These are phyloP conservation scores for Maudiozyma bulderi DNA, from an alignment of 805 yeast genomes.

Conservation along the genomic window DNA sequence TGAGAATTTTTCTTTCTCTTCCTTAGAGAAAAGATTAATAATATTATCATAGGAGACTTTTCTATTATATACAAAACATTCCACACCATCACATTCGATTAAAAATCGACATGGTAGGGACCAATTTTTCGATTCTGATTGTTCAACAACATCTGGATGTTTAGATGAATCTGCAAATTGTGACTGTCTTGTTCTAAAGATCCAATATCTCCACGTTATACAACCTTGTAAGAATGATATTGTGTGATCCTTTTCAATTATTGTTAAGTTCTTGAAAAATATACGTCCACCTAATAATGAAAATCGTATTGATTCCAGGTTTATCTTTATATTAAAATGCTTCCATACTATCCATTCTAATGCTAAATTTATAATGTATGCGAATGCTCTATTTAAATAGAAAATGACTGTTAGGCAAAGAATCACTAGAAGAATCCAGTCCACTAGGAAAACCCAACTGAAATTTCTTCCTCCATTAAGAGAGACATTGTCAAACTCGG, in stretches of 20 bases:
- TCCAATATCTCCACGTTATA: conserved; percentile 90
- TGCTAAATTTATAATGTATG: conserved; percentile 42
- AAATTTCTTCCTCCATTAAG: conserved; percentile 26
- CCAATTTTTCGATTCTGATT: conserved; percentile 28
- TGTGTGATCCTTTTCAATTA: conserved; percentile 67
- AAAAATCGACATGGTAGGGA: conserved; percentile 47
- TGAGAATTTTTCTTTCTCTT: conserved; percentile 14
- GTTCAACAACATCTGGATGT: conserved; percentile 10
- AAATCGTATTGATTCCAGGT: conserved; percentile 63
- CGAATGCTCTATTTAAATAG: conserved; percentile 66
- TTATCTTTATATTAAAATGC: conserved; percentile 44
- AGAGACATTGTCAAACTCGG: conserved; percentile 26
- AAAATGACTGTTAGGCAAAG: conserved; percentile 58
- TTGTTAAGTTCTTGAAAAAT: conserved; percentile 63
- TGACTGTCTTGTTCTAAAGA: conserved; percentile 34
- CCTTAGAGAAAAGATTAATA: conserved; percentile 29
- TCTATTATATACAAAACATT: conserved; percentile 74
- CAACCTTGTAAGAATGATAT: conserved; percentile 60
- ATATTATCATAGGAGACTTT: conserved; percentile 66
- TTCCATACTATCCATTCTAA: conserved; percentile 57
- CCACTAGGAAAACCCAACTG: conserved; percentile 72
- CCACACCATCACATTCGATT: conserved; percentile 65
- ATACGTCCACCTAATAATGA: conserved; percentile 78
- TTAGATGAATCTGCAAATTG: conserved; percentile 9
- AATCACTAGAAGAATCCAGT: conserved; percentile 66